These are phyloP conservation scores for Microbotryum intermedium DNA, from an alignment of 1,284 basidiomycete genomes.

Conservation along the genomic window DNA sequence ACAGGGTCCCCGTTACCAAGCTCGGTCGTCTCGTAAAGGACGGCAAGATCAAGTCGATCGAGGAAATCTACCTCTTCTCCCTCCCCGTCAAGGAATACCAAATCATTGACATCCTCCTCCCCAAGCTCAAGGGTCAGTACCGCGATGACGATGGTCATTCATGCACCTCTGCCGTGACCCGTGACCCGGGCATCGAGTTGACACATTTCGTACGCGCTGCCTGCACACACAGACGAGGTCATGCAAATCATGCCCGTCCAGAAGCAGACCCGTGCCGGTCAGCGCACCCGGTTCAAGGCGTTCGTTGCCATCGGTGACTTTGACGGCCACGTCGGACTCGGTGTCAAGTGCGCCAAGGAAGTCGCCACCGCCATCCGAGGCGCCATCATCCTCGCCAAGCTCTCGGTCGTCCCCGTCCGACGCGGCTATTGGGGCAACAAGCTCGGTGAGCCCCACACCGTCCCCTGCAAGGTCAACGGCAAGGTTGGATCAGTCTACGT, in stretches of 20 bases:
- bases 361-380: constrained; percentile 98
- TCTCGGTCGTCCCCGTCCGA: constrained; percentile 90
- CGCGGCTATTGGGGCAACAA: constrained; percentile 93
- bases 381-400: constrained; percentile 93
- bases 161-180: background rate
- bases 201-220: too few species aligned
- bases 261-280: constrained; percentile 99
- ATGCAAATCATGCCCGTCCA: constrained; percentile 99
- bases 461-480: constrained; percentile 95
- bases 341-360: constrained; percentile 99
- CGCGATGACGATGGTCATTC: background rate
- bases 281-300: constrained; percentile 99
- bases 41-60: constrained; percentile 99
- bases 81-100: constrained; percentile 98
- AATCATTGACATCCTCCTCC: constrained; percentile 95
- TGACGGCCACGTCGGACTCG: constrained; percentile 97
- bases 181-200: too few species aligned
- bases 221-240: constrained; percentile 59
- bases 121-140: constrained; percentile 70
- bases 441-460: constrained; percentile 97
- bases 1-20: constrained; percentile 95
- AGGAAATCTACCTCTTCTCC: constrained; percentile 99
- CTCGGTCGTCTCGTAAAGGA: constrained; percentile 98
- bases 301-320: constrained; percentile 99
- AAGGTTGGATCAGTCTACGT: constrained; percentile 99